Evolutionary conservation across 2,329 filamentous ascomycete genomes (phyloP).

Genomic region (Cercospora sojina): DNA sequence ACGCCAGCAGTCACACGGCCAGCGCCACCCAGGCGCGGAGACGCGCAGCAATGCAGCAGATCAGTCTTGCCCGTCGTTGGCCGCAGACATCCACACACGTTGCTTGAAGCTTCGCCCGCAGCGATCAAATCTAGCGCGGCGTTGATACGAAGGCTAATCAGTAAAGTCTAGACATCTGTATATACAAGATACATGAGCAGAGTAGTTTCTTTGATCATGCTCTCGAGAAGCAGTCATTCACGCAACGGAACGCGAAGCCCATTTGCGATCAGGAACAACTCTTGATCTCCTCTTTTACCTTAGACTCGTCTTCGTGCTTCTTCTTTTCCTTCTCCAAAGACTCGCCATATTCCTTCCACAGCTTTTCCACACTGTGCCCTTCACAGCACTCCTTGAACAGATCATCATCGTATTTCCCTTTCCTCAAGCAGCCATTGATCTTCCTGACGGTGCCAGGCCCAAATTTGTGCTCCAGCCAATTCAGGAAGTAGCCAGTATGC

Average conservation of each 20-base stretch:
- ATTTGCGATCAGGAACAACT: constrained; percentile 1
- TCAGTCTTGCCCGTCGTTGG: background rate
- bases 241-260: background rate
- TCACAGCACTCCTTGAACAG: constrained; percentile 34
- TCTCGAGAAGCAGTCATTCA: background rate
- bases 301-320: constrained; percentile 20
- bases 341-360: constrained; percentile 73
- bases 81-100: background rate
- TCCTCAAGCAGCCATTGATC: constrained; percentile 66
- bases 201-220: too few species aligned
- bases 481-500: constrained; percentile 84
- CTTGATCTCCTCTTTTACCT: constrained; percentile 16
- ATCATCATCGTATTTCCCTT: constrained; percentile 63
- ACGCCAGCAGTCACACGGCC: background rate
- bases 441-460: constrained; percentile 53
- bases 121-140: background rate
- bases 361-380: constrained; percentile 61
- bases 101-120: background rate
- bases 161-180: constrained; percentile 14
- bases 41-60: background rate
- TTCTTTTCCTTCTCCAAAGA: constrained; percentile 44
- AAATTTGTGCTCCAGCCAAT: constrained; percentile 72
- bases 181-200: background rate
- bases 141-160: background rate
- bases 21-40: background rate